Evolutionary conservation across 2,329 filamentous ascomycete genomes (phyloP).

Genomic region (Diaporthe capsici): DNA sequence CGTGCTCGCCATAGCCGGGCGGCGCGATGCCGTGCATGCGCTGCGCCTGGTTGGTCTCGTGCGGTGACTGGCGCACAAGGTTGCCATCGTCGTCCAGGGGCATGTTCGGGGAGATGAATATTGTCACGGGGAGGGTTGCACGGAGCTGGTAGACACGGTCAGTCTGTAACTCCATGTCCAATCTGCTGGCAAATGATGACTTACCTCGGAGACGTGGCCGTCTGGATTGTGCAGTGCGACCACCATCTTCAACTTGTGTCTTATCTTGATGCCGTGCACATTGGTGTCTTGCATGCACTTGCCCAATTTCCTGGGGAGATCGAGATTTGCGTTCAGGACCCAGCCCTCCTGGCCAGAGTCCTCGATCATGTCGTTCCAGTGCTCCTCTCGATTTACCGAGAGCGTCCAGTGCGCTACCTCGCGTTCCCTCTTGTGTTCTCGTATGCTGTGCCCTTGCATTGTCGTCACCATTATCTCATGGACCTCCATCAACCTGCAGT

Average conservation of each 20-base stretch:
- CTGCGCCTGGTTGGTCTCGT: slow-evolving; percentile 62
- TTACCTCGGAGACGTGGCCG: slow-evolving; percentile 90
- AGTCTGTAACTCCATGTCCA: slow-evolving; percentile 39
- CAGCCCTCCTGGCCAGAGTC: slow-evolving; percentile 78
- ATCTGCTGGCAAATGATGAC: slow-evolving; percentile 43
- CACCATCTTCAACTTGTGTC: slow-evolving; percentile 92
- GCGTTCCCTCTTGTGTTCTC: slow-evolving; percentile 74
- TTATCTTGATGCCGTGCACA: slow-evolving; percentile 88
- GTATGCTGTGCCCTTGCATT: slow-evolving; percentile 60
- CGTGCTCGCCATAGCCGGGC: slow-evolving; percentile 92
- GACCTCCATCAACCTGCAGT: slow-evolving; percentile 83
- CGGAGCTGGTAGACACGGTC: slow-evolving; percentile 70
- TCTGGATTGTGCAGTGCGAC: slow-evolving; percentile 95
- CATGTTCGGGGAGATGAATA: slow-evolving; percentile 96
- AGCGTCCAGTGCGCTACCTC: slow-evolving; percentile 74
- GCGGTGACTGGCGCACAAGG: slow-evolving; percentile 74
- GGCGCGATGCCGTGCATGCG: slow-evolving; percentile 79
- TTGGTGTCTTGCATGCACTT: slow-evolving; percentile 92
- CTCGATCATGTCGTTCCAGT: slow-evolving; percentile 79
- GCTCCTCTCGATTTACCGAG: slow-evolving; percentile 67
- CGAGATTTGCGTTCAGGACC: slow-evolving; percentile 71
- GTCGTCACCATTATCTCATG: slow-evolving; percentile 75
- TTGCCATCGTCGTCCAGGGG: slow-evolving; percentile 90
- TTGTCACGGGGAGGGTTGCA: slow-evolving; percentile 89
- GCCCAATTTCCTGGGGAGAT: slow-evolving; percentile 85